phyloP scores from a whole-genome alignment of 805 yeast genomes.

The Kluyveromyces wickerhamii region DNA sequence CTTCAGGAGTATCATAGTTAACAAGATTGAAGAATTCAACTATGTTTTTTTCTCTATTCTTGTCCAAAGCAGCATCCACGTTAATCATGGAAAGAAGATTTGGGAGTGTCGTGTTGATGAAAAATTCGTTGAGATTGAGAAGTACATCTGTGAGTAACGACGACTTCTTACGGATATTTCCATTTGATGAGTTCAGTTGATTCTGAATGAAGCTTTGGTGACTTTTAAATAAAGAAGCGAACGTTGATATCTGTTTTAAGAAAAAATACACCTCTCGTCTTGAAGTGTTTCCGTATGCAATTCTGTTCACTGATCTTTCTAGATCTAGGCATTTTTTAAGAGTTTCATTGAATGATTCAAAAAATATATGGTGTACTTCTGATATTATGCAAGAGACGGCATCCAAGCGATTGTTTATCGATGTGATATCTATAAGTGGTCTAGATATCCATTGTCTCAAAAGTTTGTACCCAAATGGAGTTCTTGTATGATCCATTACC shows the following conservation, averaged over 20 bases:
- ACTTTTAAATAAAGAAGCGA: conserved; percentile 28
- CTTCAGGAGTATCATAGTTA: conserved; percentile 33
- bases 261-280: conserved; percentile 54
- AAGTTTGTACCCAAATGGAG: conserved; percentile 65
- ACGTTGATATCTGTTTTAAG: conserved; percentile 37
- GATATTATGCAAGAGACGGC: conserved; percentile 47
- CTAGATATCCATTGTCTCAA: conserved; percentile 64
- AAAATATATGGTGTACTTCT: conserved; percentile 32
- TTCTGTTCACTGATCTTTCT: conserved; percentile 46
- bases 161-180: conserved; percentile 19
- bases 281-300: conserved; percentile 51
- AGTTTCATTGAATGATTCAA: conserved; percentile 30
- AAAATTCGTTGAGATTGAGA: conserved; percentile 29
- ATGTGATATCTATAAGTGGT: conserved; percentile 52
- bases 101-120: conserved; percentile 28
- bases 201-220: conserved; percentile 25
- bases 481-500: conserved; percentile 73
- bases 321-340: conserved; percentile 44
- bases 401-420: conserved; percentile 52
- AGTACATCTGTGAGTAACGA: conserved; percentile 34
- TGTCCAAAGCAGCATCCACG: conserved; percentile 42
- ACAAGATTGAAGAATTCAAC: conserved; percentile 35
- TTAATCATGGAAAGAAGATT: conserved; percentile 44
- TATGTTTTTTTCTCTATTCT: conserved; percentile 39
- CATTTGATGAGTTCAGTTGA: conserved; percentile 17